Conservation (phyloP, 176 grass and related monocot species). For the Paspalum vaginatum region DNA sequence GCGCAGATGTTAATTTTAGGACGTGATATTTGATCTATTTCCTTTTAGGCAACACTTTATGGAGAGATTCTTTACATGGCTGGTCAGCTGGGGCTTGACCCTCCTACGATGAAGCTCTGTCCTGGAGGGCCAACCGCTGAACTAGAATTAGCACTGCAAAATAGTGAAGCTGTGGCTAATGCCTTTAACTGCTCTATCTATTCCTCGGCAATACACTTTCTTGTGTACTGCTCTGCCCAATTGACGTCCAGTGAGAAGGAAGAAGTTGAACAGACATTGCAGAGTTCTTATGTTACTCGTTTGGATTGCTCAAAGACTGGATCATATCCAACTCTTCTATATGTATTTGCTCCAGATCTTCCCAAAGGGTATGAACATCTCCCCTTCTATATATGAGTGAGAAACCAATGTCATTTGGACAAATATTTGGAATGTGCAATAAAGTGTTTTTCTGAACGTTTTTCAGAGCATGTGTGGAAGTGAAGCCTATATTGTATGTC, state of each 20-base stretch:
- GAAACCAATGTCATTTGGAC: neutral
- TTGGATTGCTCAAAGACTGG: constrained; percentile 41
- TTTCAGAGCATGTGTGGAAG: constrained; percentile 77
- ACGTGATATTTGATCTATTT: constrained; percentile 22
- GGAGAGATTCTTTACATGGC: constrained; percentile 86
- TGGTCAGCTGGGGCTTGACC: constrained; percentile 89
- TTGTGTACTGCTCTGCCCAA: constrained; percentile 75
- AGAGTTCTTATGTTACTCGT: constrained; percentile 42
- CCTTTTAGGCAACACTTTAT: constrained; percentile 75
- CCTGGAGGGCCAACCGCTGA: constrained; percentile 62
- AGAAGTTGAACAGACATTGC: constrained; percentile 56
- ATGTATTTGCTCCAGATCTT: constrained; percentile 77
- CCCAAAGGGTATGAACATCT: constrained; percentile 78
- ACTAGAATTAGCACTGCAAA: constrained; percentile 73
- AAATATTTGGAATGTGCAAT: constrained; percentile 11
- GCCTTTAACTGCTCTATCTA: constrained; percentile 77
- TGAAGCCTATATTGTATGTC: constrained; percentile 77
- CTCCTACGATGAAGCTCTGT: constrained; percentile 77
- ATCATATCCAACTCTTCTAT: constrained; percentile 63
- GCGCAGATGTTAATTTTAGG: neutral
- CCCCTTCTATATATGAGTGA: constrained; percentile 5
- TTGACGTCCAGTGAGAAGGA: constrained; percentile 60
- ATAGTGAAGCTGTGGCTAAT: constrained; percentile 77
- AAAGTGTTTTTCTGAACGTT: constrained; percentile 22
- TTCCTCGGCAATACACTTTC: constrained; percentile 71